Evolutionary conservation across 495 filamentous ascomycete genomes (phyloP), one percentile per base, ranked within the genome.

Genomic region (Cudoniella acicularis): DNA sequence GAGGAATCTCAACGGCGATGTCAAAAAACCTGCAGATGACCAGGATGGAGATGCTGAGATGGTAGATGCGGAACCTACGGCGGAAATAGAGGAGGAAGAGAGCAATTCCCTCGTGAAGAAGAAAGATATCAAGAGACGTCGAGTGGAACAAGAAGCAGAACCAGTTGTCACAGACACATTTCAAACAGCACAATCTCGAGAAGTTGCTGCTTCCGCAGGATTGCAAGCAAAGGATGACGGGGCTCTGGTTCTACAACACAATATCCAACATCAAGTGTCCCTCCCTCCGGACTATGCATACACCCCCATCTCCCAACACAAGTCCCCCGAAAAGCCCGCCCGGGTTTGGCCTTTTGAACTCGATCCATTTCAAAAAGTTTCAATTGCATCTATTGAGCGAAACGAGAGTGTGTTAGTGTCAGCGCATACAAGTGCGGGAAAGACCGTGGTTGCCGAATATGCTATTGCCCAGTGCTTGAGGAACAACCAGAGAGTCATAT

Each of bases 401-500:
- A 89, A 89, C 43, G 94, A 98, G 75, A 97, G 92, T 76, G 90
- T 98, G 13, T 76, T 98, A 41, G 94, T 98, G 13, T 98, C 95
- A 13, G 94, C 94, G 20, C 94, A 98, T 74, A 98, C 94, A 20
- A 92, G 88, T 82, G 94, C 94, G 41, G 94, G 94, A 72, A 98
- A 98, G 72, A 98, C 94, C 1, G 94, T 98, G 17, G 91, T 96
- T 18, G 94, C 94, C 57, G 94, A 98, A 69, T 98, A 98, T 69
- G 95, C 94, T 13, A 98, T 98, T 69, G 94, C 94, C 42, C 94
- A 98, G 68, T 92, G 95, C 73, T 82, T 98, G 74, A 92, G 95
- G 76, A 85, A 88, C 71, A 97, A 96, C 75, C 94, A 98, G 75
- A 84, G 94, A 68, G 94, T 98, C 59, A 98, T 98, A 70, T 98